Base-by-base conservation (phyloP, 208 protist genomes). In the Trypanosoma congolense region DNA sequence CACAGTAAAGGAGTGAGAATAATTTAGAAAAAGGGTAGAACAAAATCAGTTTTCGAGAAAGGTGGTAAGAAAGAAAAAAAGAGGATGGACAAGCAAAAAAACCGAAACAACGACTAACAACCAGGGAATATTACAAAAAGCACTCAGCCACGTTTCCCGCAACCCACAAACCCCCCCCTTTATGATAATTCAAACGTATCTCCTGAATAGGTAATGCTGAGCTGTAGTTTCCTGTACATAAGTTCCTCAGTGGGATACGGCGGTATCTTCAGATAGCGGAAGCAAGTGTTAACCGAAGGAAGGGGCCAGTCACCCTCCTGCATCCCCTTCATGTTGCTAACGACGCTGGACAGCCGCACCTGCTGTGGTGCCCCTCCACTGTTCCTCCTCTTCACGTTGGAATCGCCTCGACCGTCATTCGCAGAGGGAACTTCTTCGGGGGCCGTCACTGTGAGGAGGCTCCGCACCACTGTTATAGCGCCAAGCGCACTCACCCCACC, bases 211-310 rank as follows among this genome's bases (percentile, higher is more conserved):
- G 65, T 86, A 49, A 95, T 95, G 60, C 77, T 81, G 16, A 90
- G 47, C n/a, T 74, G 28, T 52, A 96, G 67, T 57, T 96, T 96
- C 44, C 62, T 74, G 59, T 87, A 80, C 60, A 96, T 85, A 22
- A 93, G 47, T 1, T 93, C 86, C 58, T 88, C 81, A 1, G 54
- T 84, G 0, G 86, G 83, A 58, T 96, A 96, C 9, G 86, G 86
- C 0, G 90, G 90, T 8, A 96, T 63, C 51, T 96, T 96, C 25
- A 96, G 61, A 61, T 96, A 96, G 21, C 82, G 73, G 52, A 96
- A 96, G 60, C 90, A 96, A 26, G 90, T 96, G 64, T 96, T 96
- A 21, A 93, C 86, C 4, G 86, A 93, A 10, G 90, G 90, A 35
- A 96, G 57, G 0, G 84, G 75, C 83, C 88, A 92, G 42, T 89